phyloP scores from a whole-genome alignment of 331 rosid species.

The Ulmus americana region DNA sequence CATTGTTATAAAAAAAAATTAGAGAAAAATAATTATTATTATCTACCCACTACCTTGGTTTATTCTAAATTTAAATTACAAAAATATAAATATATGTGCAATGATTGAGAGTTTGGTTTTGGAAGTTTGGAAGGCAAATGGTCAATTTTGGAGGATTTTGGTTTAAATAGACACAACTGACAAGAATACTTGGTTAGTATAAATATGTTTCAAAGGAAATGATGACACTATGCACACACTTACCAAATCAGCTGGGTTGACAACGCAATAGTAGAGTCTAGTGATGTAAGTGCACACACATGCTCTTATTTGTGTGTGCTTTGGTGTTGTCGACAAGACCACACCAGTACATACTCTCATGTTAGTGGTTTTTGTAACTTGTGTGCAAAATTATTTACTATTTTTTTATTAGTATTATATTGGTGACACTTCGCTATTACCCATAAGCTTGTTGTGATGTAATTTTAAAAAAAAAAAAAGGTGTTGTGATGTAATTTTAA shows the following conservation, averaged over 20 bases:
- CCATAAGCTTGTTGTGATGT: too few species aligned
- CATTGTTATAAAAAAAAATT: too few species aligned
- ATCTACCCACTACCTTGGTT: too few species aligned
- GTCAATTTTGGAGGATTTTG: not conserved
- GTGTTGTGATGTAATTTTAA: too few species aligned
- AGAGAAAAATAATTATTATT: too few species aligned
- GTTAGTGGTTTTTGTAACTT: not conserved
- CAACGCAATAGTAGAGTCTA: conserved; percentile 13
- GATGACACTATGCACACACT: conserved; percentile 25
- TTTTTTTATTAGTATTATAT: too few species aligned
- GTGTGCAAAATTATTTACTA: too few species aligned
- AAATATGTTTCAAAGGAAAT: conserved; percentile 22
- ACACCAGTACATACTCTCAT: not conserved
- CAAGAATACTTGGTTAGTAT: conserved; percentile 31
- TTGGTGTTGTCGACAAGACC: not conserved
- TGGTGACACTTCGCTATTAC: too few species aligned
- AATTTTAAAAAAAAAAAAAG: too few species aligned
- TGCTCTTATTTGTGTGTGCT: not conserved
- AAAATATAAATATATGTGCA: not conserved
- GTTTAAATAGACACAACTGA: conserved; percentile 8
- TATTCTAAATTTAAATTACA: too few species aligned
- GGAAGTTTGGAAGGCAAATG: not conserved
- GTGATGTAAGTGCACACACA: not conserved
- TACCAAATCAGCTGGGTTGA: conserved; percentile 36
- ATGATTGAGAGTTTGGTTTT: not conserved